phyloP scores from a whole-genome alignment of 805 yeast genomes.

The Barnettozyma populi region DNA sequence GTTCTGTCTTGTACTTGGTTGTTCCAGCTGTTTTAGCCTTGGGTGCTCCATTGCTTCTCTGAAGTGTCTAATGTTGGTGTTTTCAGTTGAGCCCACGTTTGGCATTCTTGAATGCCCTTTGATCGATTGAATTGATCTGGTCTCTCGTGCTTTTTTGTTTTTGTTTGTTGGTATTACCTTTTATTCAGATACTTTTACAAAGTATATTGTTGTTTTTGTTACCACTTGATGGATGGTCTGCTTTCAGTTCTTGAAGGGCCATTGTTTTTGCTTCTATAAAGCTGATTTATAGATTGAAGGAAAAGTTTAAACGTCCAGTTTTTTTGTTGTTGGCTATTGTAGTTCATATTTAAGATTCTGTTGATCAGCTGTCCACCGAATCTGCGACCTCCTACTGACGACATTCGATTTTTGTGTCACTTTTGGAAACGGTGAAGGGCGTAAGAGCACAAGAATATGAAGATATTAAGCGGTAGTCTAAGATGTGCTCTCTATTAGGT shows the following conservation, averaged over 20 bases:
- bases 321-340: too few relatives aligned
- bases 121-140: neutral
- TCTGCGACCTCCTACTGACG: too few relatives aligned
- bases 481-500: too few relatives aligned
- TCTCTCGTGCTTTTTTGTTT: neutral
- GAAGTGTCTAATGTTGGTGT: neutral
- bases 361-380: too few relatives aligned
- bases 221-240: neutral
- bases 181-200: neutral
- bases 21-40: slow-evolving; percentile 17
- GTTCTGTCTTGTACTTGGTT: slow-evolving; percentile 14
- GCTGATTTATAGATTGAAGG: neutral
- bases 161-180: neutral
- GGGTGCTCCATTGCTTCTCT: slow-evolving; percentile 19
- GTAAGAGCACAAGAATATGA: too few relatives aligned
- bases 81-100: neutral
- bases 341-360: too few relatives aligned
- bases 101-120: neutral
- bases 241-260: neutral
- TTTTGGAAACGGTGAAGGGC: too few relatives aligned
- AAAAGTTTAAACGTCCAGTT: neutral
- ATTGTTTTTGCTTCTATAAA: neutral
- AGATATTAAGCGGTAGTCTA: too few relatives aligned
- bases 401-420: too few relatives aligned
- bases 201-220: neutral